Evolutionary conservation across 805 yeast genomes (phyloP).

Genomic region (Candida saitoana): DNA sequence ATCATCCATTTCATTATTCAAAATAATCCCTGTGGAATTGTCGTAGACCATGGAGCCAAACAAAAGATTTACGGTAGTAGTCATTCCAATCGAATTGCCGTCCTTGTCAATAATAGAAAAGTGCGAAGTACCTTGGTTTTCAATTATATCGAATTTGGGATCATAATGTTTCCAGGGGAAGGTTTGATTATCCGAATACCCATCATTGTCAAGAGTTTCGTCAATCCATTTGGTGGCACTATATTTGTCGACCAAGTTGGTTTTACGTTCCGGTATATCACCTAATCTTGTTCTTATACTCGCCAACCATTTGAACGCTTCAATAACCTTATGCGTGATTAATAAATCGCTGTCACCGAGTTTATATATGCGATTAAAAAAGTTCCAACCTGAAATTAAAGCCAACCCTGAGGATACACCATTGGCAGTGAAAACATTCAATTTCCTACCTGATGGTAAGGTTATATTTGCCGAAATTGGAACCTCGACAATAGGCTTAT

Average conservation of each 20-base stretch:
- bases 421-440: constrained; percentile 41
- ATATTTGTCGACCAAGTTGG: constrained; percentile 36
- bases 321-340: constrained; percentile 66
- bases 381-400: constrained; percentile 65
- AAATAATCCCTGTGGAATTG: constrained; percentile 71
- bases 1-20: constrained; percentile 94
- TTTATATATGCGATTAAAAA: constrained; percentile 44
- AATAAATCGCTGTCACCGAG: constrained; percentile 21
- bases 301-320: constrained; percentile 92
- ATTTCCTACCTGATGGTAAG: constrained; percentile 14
- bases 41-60: constrained; percentile 87
- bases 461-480: constrained; percentile 33
- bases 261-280: constrained; percentile 45
- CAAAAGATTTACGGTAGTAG: constrained; percentile 79
- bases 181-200: constrained; percentile 56
- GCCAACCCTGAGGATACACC: constrained; percentile 89
- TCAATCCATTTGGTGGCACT: constrained; percentile 56
- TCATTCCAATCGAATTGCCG: constrained; percentile 79
- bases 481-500: constrained; percentile 46
- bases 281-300: constrained; percentile 84
- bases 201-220: constrained; percentile 33
- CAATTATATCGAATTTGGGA: constrained; percentile 72
- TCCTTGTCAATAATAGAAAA: constrained; percentile 71
- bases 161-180: constrained; percentile 67
- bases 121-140: constrained; percentile 91